Percentiles rank a stretch among this genome's conserved stretches.
These are phyloP conservation scores for Cryptococcus maquisensis DNA, from an alignment of 1,284 basidiomycete genomes.

Conservation along the genomic window DNA sequence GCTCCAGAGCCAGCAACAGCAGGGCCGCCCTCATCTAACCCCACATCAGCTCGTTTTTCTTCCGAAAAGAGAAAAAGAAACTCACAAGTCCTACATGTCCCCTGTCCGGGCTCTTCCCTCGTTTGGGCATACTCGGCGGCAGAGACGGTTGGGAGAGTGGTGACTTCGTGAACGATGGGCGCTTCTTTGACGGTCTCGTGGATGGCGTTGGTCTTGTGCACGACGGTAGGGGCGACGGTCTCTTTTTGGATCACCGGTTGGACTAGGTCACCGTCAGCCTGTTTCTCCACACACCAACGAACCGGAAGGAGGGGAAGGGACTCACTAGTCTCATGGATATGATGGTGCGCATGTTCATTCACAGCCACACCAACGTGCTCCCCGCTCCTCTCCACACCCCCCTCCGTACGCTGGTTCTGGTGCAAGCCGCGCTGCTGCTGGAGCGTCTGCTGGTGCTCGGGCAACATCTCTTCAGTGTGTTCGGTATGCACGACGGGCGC, in stretches of 20 bases:
- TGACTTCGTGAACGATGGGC: conserved; percentile 40
- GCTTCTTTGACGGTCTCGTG: conserved; percentile 46
- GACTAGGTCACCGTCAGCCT: conserved; percentile 18
- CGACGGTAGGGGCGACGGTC: conserved; percentile 42
- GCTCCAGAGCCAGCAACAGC: no score
- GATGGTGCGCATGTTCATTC: conserved; percentile 46
- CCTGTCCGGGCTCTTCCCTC: background rate
- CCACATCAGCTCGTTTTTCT: no score
- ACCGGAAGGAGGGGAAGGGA: background rate
- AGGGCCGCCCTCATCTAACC: no score
- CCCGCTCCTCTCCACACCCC: conserved; percentile 25
- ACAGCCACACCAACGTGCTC: conserved; percentile 36
- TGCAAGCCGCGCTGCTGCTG: conserved; percentile 36
- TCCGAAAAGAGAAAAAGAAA: background rate
- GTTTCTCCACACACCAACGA: background rate
- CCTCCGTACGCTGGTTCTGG: conserved; percentile 26
- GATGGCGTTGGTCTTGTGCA: conserved; percentile 45
- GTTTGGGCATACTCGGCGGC: background rate
- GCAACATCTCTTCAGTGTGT: conserved; percentile 45
- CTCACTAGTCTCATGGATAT: conserved; percentile 43
- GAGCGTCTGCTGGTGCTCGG: conserved; percentile 45
- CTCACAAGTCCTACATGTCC: background rate
- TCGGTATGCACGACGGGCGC: conserved; percentile 37
- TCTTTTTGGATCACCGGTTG: conserved; percentile 48
- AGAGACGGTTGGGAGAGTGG: conserved; percentile 38